Evolutionary conservation across 73 alveolate genomes (phyloP).

Genomic region (Paramecium bursaria): DNA sequence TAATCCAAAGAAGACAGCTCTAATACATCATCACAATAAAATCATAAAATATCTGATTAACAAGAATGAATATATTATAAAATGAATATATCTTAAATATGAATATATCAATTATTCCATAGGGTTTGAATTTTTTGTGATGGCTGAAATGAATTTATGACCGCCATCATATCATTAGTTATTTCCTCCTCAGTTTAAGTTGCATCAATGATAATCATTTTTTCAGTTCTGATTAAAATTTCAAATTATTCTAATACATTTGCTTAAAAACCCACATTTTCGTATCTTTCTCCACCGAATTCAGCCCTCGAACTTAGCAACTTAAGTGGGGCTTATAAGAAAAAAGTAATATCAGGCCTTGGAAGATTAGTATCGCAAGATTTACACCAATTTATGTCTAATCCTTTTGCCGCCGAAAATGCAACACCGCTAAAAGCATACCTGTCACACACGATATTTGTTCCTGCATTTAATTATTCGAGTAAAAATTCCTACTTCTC

Average conservation of each 20-base stretch:
- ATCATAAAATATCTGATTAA: too few species aligned
- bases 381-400: constrained; percentile 87
- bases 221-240: constrained; percentile 48
- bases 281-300: constrained; percentile 91
- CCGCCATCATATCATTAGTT: background rate
- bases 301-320: constrained; percentile 72
- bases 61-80: too few species aligned
- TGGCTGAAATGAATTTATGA: too few species aligned
- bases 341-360: constrained; percentile 85
- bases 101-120: too few species aligned
- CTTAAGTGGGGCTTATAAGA: constrained; percentile 74
- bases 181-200: constrained; percentile 57
- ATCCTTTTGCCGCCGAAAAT: constrained; percentile 91
- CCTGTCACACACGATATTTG: constrained; percentile 81
- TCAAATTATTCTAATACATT: constrained; percentile 79
- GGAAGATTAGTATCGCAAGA: constrained; percentile 81
- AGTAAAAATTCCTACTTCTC: constrained; percentile 76
- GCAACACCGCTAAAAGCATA: constrained; percentile 92
- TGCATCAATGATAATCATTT: constrained; percentile 77
- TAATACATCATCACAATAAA: too few species aligned
- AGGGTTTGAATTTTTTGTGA: too few species aligned
- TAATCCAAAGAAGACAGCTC: too few species aligned
- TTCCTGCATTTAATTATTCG: constrained; percentile 73
- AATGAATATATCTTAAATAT: too few species aligned
- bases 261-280: constrained; percentile 76